Conservation (phyloP, 768 basidiomycete genomes). For the Calocybe indica region DNA sequence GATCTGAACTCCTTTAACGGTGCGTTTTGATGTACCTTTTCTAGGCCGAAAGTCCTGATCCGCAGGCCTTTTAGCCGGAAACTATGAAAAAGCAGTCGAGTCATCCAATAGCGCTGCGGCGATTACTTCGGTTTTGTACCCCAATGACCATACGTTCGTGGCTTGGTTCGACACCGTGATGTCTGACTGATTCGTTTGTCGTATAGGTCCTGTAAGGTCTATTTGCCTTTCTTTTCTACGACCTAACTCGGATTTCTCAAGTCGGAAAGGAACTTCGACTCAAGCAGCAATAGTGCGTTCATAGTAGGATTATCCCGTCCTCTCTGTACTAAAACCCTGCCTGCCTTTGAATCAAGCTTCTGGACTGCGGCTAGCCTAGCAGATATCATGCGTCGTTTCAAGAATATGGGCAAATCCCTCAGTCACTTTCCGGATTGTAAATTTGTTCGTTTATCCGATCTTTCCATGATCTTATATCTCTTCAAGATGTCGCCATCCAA, state of each 20-base stretch:
- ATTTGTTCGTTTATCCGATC: slow-evolving; percentile 15
- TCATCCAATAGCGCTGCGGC: slow-evolving; percentile 86
- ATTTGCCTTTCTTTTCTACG: not conserved
- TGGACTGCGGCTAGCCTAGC: slow-evolving; percentile 86
- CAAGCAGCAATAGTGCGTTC: slow-evolving; percentile 82
- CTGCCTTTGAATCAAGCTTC: slow-evolving; percentile 36
- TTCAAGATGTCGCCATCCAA: slow-evolving; percentile 80
- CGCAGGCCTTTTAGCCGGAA: slow-evolving; percentile 55
- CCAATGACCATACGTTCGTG: slow-evolving; percentile 81
- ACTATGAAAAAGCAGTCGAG: slow-evolving; percentile 88
- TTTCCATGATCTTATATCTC: slow-evolving; percentile 2
- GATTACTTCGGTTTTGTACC: slow-evolving; percentile 94
- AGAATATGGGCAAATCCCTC: slow-evolving; percentile 79
- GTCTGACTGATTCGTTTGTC: slow-evolving; percentile 1
- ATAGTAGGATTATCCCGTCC: not conserved
- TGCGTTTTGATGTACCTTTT: slow-evolving; percentile 19
- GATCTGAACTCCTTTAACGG: slow-evolving; percentile 95
- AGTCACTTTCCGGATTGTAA: slow-evolving; percentile 77
- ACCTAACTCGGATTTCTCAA: slow-evolving; percentile 17
- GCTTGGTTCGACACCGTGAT: slow-evolving; percentile 4
- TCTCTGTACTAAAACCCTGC: not conserved
- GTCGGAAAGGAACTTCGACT: slow-evolving; percentile 86
- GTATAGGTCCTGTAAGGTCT: slow-evolving; percentile 37
- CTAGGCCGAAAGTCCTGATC: not conserved
- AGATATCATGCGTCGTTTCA: slow-evolving; percentile 92